phyloP scores from a whole-genome alignment of 2,329 filamentous ascomycete genomes.

The Penicillium verrucosum region DNA sequence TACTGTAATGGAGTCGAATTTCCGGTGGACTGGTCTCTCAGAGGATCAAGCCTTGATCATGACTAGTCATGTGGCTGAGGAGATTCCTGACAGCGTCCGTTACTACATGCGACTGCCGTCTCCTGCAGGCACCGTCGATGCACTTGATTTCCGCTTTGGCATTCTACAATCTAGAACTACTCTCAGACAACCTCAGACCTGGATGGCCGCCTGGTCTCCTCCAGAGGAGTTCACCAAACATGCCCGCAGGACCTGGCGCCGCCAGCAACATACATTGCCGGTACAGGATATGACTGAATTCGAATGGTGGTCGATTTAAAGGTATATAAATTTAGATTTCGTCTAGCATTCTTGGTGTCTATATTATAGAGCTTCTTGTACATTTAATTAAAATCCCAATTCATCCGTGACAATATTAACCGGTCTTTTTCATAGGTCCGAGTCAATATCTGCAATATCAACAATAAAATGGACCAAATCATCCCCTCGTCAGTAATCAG shows the following conservation, averaged over 20 bases:
- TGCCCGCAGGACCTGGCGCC: not conserved
- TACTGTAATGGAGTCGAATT: not conserved
- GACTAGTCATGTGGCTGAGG: conserved; percentile 85
- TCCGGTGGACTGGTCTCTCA: conserved; percentile 54
- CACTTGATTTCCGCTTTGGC: conserved; percentile 34
- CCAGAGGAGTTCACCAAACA: conserved; percentile 10
- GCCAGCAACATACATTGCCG: not conserved
- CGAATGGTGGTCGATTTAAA: conserved; percentile 7
- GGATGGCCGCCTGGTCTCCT: conserved; percentile 32
- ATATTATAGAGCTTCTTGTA: conserved; percentile 2
- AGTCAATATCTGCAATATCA: not conserved
- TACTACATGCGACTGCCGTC: conserved; percentile 80
- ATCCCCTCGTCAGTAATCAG: not conserved
- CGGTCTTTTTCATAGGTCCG: not conserved
- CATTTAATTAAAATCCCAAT: not conserved
- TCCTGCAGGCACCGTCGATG: conserved; percentile 19
- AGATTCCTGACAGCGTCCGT: conserved; percentile 78
- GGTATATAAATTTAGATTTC: not conserved
- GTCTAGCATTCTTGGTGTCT: not conserved
- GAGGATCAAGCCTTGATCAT: conserved; percentile 79
- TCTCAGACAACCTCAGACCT: conserved; percentile 24
- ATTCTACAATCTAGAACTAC: conserved; percentile 20
- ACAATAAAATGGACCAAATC: not conserved
- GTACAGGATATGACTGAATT: conserved; percentile 1
- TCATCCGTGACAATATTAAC: not conserved